These are phyloP conservation scores for Plasmodium vivax DNA, from an alignment of 169 alveolate species.

Conservation along the genomic window DNA sequence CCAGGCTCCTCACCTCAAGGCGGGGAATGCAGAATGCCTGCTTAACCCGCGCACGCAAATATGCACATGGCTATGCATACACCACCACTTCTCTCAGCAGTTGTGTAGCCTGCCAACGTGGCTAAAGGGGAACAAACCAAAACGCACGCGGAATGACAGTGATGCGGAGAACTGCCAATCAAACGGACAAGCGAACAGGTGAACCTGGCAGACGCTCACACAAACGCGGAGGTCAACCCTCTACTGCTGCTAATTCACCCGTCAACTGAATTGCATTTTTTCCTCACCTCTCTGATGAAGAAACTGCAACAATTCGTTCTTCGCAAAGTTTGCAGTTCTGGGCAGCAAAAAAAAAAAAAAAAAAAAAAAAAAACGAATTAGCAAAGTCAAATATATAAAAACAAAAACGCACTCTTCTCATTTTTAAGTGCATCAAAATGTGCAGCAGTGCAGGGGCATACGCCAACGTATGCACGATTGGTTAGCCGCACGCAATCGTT, in stretches of 20 bases:
- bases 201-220: background rate
- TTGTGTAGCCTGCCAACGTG: background rate
- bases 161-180: background rate
- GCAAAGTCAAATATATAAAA: background rate
- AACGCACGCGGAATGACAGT: background rate
- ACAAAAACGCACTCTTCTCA: background rate
- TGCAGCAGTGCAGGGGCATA: background rate
- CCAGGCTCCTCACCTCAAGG: background rate
- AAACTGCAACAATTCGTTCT: background rate
- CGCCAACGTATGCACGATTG: background rate
- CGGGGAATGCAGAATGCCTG: background rate
- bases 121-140: background rate
- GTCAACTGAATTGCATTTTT: background rate
- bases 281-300: conserved; percentile 6
- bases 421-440: background rate
- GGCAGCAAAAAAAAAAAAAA: background rate
- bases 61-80: background rate
- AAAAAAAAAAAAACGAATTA: background rate
- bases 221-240: background rate
- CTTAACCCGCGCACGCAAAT: background rate
- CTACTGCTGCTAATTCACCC: background rate
- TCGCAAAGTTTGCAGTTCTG: background rate
- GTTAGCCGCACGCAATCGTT: background rate
- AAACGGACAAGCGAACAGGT: background rate
- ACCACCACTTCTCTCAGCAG: background rate